These are phyloP conservation scores for Coemansia reversa DNA, from an alignment of 192 early-diverging fungal species.

Conservation along the genomic window DNA sequence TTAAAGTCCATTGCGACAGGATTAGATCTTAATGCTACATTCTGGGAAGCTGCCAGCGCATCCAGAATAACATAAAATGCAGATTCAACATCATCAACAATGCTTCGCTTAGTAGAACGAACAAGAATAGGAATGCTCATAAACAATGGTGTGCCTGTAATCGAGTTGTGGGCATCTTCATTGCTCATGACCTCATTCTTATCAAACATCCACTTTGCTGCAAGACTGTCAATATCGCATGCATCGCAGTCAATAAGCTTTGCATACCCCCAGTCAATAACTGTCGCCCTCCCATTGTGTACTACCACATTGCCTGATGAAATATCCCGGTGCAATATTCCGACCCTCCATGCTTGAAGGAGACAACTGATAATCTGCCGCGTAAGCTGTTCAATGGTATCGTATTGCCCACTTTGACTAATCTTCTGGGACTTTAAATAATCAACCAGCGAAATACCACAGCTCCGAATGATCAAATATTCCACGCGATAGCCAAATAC, in stretches of 20 bases:
- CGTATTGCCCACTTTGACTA: no score
- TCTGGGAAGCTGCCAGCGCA: background rate
- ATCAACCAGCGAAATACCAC: no score
- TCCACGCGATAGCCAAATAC: no score
- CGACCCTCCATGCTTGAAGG: background rate
- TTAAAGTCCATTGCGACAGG: background rate
- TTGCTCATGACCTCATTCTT: background rate
- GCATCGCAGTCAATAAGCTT: background rate
- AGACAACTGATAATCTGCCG: no score
- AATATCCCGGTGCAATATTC: slow-evolving; percentile 17
- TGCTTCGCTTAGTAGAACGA: background rate
- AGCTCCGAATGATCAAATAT: no score
- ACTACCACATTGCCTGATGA: slow-evolving; percentile 10
- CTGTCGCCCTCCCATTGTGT: background rate
- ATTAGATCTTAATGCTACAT: no score
- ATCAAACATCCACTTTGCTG: background rate
- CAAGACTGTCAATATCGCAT: background rate
- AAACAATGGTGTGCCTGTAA: no score
- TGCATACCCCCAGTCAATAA: slow-evolving; percentile 18
- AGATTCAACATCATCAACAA: slow-evolving; percentile 15
- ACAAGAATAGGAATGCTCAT: background rate
- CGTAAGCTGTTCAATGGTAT: no score
- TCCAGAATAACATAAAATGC: slow-evolving; percentile 8
- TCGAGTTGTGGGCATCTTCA: background rate
- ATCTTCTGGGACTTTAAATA: no score